Base-by-base conservation (phyloP, 352 stramenopile genomes). In the Thraustochytrium sp. region DNA sequence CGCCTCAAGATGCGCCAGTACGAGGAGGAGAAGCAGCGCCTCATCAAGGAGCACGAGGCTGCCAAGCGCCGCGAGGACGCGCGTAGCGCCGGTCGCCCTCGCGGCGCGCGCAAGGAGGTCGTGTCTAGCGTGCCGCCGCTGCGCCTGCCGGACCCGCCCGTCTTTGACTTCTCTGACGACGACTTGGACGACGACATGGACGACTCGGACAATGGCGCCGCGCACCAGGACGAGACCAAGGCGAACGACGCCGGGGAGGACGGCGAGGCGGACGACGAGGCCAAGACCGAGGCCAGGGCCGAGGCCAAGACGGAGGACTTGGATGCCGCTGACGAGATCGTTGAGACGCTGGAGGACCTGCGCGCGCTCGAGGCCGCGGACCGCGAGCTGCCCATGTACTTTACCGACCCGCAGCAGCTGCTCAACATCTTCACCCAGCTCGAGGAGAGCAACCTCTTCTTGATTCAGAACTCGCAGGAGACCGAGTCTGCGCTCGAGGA, bases 401-500 rank as follows among this genome's bases (percentile, higher is more conserved):
- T 98, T 84, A 90, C 94, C 64, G 89, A 96, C 29, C 94, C 94
- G 16, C 87, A 94, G 78, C 95, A 98, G 65, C 88, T 98, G 1
- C 88, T 98, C 0, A 93, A 97, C 49, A 95, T 97, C 42, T 98
- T 98, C 86, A 94, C 97, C 8, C 38, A 85, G 46, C 51, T 75
- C 36, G 95, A 98, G 86, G 93, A 98, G 82, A 94, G 94, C 88
- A 98, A 98, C 76, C 89, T 98, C 56, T 98, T 97, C 82, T 82
- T 98, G 37, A 98, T 98, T 82, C 93, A 97, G 85, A 97, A 98
- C 88, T 96, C 90, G 74, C 93, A 98, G 85, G 93, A 97, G 82
- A 97, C 94, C 0, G 94, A 98, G 87, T 93, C 97, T 85, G 95
- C 93, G 31, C 89, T 97, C 0, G 94, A 98, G 64, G 94, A 97